Percentiles rank a stretch among this genome's conserved stretches.
These are phyloP conservation scores for Puccinia novopanici DNA, from an alignment of 1,284 basidiomycete genomes.

Conservation along the genomic window DNA sequence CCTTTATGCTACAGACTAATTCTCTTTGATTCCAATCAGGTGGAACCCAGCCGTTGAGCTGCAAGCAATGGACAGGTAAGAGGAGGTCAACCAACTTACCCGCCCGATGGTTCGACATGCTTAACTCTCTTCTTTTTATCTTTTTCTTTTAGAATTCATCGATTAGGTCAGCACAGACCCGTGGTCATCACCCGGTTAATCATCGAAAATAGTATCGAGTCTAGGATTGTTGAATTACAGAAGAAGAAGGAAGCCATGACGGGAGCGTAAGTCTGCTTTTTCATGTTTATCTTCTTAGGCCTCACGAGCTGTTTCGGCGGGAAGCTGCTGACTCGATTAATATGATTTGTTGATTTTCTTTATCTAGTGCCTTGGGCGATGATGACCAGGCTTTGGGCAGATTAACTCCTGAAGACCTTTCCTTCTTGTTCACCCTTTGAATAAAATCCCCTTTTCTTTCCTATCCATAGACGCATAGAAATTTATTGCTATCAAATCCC, in stretches of 20 bases:
- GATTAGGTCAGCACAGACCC: conserved; percentile 85
- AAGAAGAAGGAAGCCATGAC: conserved; percentile 59
- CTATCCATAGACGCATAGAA: no score
- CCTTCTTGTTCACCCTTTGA: conserved; percentile 49
- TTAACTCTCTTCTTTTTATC: background rate
- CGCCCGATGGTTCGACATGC: background rate
- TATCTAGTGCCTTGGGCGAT: conserved; percentile 47
- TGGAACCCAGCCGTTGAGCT: conserved; percentile 51
- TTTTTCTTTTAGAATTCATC: conserved; percentile 63
- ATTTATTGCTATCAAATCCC: no score
- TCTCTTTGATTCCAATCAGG: conserved; percentile 4
- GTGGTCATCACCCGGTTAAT: conserved; percentile 91
- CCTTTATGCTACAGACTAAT: background rate
- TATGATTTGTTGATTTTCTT: background rate
- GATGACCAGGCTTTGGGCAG: conserved; percentile 51
- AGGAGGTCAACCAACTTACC: background rate
- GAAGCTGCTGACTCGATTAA: background rate
- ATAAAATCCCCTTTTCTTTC: no score
- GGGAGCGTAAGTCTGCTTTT: conserved; percentile 52
- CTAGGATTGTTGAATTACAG: conserved; percentile 68
- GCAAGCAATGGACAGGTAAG: conserved; percentile 51
- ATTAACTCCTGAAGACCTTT: conserved; percentile 51
- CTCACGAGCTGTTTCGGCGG: background rate
- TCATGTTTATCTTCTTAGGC: background rate
- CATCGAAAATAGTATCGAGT: conserved; percentile 94